Evolutionary conservation across 108 stramenopile genomes (phyloP).

Genomic region (Licmophora abbreviata): DNA sequence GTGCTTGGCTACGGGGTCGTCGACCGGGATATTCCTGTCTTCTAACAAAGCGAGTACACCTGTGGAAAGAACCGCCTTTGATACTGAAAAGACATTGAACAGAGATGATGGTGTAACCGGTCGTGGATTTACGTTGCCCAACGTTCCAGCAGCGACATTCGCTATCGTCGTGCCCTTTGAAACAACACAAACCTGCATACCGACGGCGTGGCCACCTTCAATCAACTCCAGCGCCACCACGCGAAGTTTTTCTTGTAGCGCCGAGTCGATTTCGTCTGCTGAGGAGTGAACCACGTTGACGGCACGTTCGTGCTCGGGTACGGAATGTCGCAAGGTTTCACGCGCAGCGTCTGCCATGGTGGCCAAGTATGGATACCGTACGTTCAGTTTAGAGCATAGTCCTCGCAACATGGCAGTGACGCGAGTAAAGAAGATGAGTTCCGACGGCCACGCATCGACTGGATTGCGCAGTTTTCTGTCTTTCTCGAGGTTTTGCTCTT

Average conservation of each 20-base stretch:
- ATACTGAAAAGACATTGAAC: slow-evolving; percentile 14
- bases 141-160: slow-evolving; percentile 17
- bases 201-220: slow-evolving; percentile 13
- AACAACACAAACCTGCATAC: slow-evolving; percentile 28
- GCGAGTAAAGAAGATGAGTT: slow-evolving; percentile 31
- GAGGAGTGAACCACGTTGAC: slow-evolving; percentile 6
- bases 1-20: slow-evolving; percentile 24
- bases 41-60: slow-evolving; percentile 10
- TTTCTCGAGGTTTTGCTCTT: slow-evolving; percentile 2
- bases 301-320: slow-evolving; percentile 11
- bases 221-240: not conserved
- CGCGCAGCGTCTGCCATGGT: slow-evolving; percentile 20
- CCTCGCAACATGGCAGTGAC: slow-evolving; percentile 25
- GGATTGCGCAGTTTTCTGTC: slow-evolving; percentile 11
- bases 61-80: slow-evolving; percentile 20
- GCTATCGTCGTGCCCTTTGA: slow-evolving; percentile 16
- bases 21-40: slow-evolving; percentile 13
- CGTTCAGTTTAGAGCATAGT: slow-evolving; percentile 12
- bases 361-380: slow-evolving; percentile 16
- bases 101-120: slow-evolving; percentile 15
- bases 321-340: slow-evolving; percentile 8
- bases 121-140: slow-evolving; percentile 16
- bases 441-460: slow-evolving; percentile 25
- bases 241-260: slow-evolving; percentile 2
- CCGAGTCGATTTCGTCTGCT: not conserved